Evolutionary conservation across 2,329 filamentous ascomycete species (phyloP), one percentile per base, ranked within the genome.

Genomic region (Fusarium xyrophilum): DNA sequence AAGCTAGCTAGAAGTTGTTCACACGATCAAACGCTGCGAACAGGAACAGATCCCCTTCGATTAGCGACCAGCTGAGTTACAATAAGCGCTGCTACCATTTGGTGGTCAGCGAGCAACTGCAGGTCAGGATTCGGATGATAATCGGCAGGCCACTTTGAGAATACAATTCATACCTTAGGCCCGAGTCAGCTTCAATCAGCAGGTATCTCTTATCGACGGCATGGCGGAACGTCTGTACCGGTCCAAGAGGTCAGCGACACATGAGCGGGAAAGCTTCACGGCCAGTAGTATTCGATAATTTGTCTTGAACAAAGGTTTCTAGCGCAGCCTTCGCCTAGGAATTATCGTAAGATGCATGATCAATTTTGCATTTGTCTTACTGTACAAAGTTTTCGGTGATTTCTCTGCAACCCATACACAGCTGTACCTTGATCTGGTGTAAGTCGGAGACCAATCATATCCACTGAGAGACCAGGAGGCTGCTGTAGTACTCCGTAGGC

Each of bases 391-490:
- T 51, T 36, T 64, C 28, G 46, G 28, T 46, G 53, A 23, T 38
- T 35, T 36, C 56, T 59, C 46, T 53, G 40, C 62, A 65, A 58
- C 62, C 54, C 40, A 33, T 42, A 60, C 60, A 28, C 39, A 47
- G 44, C 50, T 48, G 53, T 44, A 32, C 40, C 50, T 63, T 57
- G 50, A 63, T 69, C 66, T 57, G 47, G 54, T 62, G 66, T 56
- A 46, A 63, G 66, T 57, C 59, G n/a, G 39, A 67, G 42, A 23
- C 67, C 67, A 70, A 70, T 70, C 54, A 60, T 23, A 56, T 58
- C 27, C 21, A 50, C 19, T 46, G 38, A 58, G 54, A 70, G 50
- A 56, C 53, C 28, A 33, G 28, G 57, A 46, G 46, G 50, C 46
- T 69, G 44, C 54, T 69, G 58, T 55, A 55, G 61, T 46, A n/a